Evolutionary conservation across 768 basidiomycete species (phyloP), one percentile per base, ranked within the genome.

Genomic region (Russula virescens): DNA sequence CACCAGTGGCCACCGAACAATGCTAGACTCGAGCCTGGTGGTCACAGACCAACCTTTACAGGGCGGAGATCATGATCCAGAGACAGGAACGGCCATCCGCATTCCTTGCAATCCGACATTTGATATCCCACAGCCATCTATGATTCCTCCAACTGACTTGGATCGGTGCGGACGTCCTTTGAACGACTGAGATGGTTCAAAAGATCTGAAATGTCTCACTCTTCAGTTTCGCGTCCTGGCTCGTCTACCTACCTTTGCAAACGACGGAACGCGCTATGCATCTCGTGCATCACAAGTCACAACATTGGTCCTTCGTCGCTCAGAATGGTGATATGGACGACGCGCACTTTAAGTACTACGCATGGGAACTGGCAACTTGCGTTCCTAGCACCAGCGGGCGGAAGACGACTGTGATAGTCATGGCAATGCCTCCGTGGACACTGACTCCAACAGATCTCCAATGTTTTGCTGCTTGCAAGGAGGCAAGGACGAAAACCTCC

Each of bases 391-490:
- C 47, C 45, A 42, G 63, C 19, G 52, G 50, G 28, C 55, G 47
- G 14, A 49, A 67, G 47, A 49, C 62, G 11, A 47, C 63, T 23
- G 43, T 47, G 8, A 45, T 67, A 56, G 60, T 67, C 25, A 55
- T 66, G 55, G 59, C 58, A 21, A 58, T 66, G 58, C 66, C 66
- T 28, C 66, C 64, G 7, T 67, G 66, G 66, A n/a, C 58, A 47
- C 43, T 64, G 40, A 64, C 63, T 6, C 58, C 58, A 14, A 50
- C 40, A 21, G 63, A 64, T 48, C 38, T 64, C 23, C 38, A 64
- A 19, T 64, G 63, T 40, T 64, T 64, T 34, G 47, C 58, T 38
- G n/a, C 58, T 18, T 64, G 63, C 53, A 64, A 55, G 16, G 63
- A 64, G 63, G 63, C 31, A 55, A 60, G 63, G 14, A 45, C 0